Conservation (phyloP, 345 rosid genomes). For the Cochlearia excelsa region DNA sequence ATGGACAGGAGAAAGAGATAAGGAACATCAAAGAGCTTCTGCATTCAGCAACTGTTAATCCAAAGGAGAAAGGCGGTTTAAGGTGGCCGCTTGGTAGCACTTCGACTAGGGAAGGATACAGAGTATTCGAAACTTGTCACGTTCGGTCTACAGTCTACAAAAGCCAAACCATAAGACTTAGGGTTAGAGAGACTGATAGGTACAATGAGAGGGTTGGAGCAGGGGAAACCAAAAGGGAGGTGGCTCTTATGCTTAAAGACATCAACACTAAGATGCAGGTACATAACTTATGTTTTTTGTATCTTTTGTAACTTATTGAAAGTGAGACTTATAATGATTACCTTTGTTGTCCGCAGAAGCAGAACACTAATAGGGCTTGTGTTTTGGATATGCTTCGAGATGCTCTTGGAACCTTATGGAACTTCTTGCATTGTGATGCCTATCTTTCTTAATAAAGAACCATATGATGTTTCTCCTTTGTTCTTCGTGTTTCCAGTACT, state of each 20-base stretch:
- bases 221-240: slow-evolving; percentile 38
- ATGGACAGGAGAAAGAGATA: slow-evolving; percentile 51
- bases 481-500: too few relatives aligned
- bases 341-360: not conserved
- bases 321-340: not conserved
- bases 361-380: slow-evolving; percentile 9
- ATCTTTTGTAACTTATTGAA: not conserved
- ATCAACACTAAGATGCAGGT: slow-evolving; percentile 38
- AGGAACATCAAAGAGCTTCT: slow-evolving; percentile 42
- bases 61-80: slow-evolving; percentile 53
- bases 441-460: not conserved
- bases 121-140: slow-evolving; percentile 51
- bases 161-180: slow-evolving; percentile 39
- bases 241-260: slow-evolving; percentile 45
- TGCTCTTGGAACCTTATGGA: slow-evolving; percentile 16
- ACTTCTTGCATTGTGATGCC: slow-evolving; percentile 20
- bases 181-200: slow-evolving; percentile 52
- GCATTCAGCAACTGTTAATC: slow-evolving; percentile 46
- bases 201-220: slow-evolving; percentile 39
- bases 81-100: slow-evolving; percentile 54
- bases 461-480: not conserved
- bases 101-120: slow-evolving; percentile 38
- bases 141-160: slow-evolving; percentile 35
- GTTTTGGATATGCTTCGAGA: slow-evolving; percentile 21
- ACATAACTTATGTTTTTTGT: not conserved